phyloP scores from a whole-genome alignment of 2,329 filamentous ascomycete species.

The Malbranchea cinnamomea region DNA sequence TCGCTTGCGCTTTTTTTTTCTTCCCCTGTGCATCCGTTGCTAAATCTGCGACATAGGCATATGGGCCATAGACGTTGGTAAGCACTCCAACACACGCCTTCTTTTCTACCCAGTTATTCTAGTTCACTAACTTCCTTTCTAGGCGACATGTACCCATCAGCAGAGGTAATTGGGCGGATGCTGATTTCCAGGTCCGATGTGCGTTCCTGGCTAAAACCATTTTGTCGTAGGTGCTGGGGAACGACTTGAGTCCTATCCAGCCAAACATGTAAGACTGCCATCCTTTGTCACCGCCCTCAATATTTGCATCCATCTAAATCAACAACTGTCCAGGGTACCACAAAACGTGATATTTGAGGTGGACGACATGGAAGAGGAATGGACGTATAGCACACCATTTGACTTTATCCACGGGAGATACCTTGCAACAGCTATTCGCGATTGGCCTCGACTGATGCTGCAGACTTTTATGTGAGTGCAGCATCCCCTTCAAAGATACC shows the following conservation, averaged over 20 bases:
- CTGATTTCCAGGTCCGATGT: background rate
- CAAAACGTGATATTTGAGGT: slow-evolving; percentile 46
- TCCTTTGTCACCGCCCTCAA: too few species aligned
- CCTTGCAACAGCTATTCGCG: slow-evolving; percentile 36
- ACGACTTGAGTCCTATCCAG: slow-evolving; percentile 10
- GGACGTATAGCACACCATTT: slow-evolving; percentile 39
- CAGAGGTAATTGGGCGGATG: slow-evolving; percentile 4
- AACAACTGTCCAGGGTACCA: slow-evolving; percentile 31
- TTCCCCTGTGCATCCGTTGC: background rate
- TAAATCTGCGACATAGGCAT: slow-evolving; percentile 18
- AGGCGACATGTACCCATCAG: slow-evolving; percentile 8
- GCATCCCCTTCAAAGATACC: background rate
- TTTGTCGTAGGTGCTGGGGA: slow-evolving; percentile 7
- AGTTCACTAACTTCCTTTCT: background rate
- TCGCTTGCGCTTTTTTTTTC: too few species aligned
- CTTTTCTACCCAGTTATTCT: background rate
- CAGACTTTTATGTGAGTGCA: slow-evolving; percentile 18
- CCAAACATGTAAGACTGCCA: slow-evolving; percentile 5
- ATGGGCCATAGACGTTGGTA: slow-evolving; percentile 20
- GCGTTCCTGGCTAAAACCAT: background rate
- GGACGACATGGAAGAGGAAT: slow-evolving; percentile 46
- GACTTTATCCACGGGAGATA: slow-evolving; percentile 42
- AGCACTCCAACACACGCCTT: slow-evolving; percentile 3
- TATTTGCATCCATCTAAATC: background rate
- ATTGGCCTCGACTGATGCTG: slow-evolving; percentile 37